Base-by-base conservation (phyloP, 2,329 filamentous ascomycete genomes). In the Microdochium nivale region DNA sequence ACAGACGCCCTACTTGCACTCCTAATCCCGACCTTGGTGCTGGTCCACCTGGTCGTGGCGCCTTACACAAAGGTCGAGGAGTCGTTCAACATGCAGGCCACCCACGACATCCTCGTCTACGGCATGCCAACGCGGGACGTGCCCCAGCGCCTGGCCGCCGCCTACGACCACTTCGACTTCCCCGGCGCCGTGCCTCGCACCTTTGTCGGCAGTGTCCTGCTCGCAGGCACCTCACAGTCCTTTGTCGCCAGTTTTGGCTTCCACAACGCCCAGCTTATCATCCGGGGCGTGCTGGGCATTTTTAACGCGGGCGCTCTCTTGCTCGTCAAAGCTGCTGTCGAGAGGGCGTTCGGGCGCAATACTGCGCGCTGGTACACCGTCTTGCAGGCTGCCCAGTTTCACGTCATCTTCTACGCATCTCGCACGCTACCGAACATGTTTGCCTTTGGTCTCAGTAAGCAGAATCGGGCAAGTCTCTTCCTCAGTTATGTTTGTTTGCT, bases 51-150 rank as follows among this genome's bases (percentile, higher is more conserved):
- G 51, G 63, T 83, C 55, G 66, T 83, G 24, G 83, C 91, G 11
- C 94, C 94, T 1, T 92, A 95, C 72, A 96, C 91, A 52, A 99
- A 99, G 69, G 94, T 99, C 54, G 94, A 99, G 68, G 94, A 99
- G 70, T 97, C 92, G 0, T 97, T 99, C 79, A 96, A 96, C 67
- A 83, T 97, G 53, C 94, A 99, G 68, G 94, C 94, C 5, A 80
- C 84, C 2, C 94, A 97, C 68, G 94, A 99, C 67, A 86, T 99
- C 33, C 69, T 96, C 54, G 79, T 80, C 35, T 90, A 94, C 65
- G 90, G 90, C 24, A 82, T 88, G 1, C 88, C 89, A 0, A 77
- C 74, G 1, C 65, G 69, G 21, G 74, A 84, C 58, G 65, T 78
- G 16, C 63, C 72, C 49, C 65, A 74, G 13, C 78, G 75, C 37